Evolutionary conservation across 306 rosid genomes (phyloP).

Genomic region (Potentilla sterilis): DNA sequence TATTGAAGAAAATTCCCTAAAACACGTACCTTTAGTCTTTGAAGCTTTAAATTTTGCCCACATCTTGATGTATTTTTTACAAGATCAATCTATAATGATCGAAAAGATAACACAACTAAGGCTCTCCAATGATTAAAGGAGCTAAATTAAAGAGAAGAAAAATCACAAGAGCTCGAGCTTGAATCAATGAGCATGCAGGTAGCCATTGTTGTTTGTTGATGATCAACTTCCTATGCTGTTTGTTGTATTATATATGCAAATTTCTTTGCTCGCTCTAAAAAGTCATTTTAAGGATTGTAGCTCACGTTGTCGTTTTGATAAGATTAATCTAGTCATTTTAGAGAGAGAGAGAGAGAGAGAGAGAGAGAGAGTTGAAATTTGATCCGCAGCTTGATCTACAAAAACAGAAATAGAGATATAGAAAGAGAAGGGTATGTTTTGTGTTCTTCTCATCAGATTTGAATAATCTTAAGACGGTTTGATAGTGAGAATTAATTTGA

Average conservation of each 20-base stretch:
- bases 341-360: not conserved
- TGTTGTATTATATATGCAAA: not conserved
- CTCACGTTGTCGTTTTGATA: conserved; percentile 19
- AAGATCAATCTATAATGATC: not conserved
- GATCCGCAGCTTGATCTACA: no score
- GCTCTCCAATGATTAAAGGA: not conserved
- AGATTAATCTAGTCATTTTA: conserved; percentile 7
- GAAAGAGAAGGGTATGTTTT: no score
- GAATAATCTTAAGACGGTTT: no score
- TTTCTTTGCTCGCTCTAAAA: not conserved
- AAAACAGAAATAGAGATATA: no score
- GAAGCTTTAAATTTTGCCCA: conserved; percentile 34
- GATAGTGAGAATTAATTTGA: no score
- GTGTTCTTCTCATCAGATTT: no score
- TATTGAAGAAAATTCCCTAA: no score
- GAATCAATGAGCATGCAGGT: not conserved
- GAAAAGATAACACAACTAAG: not conserved
- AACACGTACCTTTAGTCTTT: conserved; percentile 25
- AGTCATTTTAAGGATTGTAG: conserved; percentile 26
- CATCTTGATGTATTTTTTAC: conserved; percentile 22
- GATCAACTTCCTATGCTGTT: not conserved
- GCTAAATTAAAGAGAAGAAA: no score
- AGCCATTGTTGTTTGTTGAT: not conserved
- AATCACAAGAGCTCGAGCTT: no score
- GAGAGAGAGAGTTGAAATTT: no score